phyloP scores from a whole-genome alignment of 768 basidiomycete species.

The Strobilomyces dryophilus region DNA sequence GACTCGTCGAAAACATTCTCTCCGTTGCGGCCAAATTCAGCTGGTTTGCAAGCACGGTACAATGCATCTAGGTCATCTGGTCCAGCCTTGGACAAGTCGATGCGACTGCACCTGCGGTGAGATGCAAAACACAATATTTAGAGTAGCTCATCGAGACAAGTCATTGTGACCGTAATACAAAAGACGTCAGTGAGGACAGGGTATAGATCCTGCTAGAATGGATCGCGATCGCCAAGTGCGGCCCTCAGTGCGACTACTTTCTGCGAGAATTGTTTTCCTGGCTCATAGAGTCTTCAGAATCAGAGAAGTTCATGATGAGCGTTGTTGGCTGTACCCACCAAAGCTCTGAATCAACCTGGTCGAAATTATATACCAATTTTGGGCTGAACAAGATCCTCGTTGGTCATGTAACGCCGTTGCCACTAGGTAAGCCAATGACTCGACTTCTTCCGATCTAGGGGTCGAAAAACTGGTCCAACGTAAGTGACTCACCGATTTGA shows the following conservation, averaged over 20 bases:
- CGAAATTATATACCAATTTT: no score
- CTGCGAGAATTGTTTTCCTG: neutral
- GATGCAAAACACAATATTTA: neutral
- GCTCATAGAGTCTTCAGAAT: no score
- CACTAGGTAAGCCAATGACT: no score
- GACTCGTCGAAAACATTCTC: slow-evolving; percentile 4
- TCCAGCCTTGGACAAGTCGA: neutral
- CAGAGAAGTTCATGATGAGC: neutral
- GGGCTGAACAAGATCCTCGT: no score
- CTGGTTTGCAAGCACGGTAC: slow-evolving; percentile 5
- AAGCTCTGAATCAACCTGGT: no score
- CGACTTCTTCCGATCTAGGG: no score
- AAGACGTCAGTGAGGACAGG: neutral
- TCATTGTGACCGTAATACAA: neutral
- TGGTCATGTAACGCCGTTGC: no score
- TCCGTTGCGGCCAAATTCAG: slow-evolving; percentile 3
- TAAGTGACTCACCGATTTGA: no score
- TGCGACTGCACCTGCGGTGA: neutral
- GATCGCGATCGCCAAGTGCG: neutral
- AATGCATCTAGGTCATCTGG: neutral
- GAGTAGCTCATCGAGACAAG: neutral
- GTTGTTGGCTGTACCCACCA: neutral
- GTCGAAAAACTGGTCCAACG: no score
- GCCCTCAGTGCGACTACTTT: neutral
- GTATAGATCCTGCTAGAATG: neutral